These are phyloP conservation scores for Pythium phragmiticola DNA, from an alignment of 352 stramenopile species.

Conservation along the genomic window DNA sequence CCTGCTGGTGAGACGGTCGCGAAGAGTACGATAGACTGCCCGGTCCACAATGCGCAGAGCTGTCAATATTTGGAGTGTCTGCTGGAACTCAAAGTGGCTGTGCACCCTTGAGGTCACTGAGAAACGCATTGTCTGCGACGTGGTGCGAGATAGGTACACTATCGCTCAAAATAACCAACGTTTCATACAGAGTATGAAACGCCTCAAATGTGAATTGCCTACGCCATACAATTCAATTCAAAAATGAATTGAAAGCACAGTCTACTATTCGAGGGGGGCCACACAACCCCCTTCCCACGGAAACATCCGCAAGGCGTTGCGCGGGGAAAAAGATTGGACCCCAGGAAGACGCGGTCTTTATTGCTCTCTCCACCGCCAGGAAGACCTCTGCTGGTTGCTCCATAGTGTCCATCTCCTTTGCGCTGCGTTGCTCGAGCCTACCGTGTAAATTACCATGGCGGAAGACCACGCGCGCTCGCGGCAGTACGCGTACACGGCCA, in stretches of 20 bases:
- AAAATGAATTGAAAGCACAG: constrained; percentile 14
- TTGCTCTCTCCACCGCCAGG: neutral
- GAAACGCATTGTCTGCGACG: constrained; percentile 17
- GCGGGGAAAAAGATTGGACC: constrained; percentile 19
- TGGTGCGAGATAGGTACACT: neutral
- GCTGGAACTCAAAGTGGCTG: constrained; percentile 20
- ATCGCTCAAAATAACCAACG: neutral
- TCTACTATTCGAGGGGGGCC: neutral
- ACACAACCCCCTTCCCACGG: constrained; percentile 6
- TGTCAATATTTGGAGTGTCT: constrained; percentile 26
- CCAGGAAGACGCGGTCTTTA: neutral
- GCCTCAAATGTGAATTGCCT: neutral
- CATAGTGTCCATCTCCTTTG: neutral
- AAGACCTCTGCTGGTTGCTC: neutral
- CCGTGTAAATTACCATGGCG: constrained; percentile 51
- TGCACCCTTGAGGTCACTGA: constrained; percentile 12
- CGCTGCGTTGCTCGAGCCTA: neutral
- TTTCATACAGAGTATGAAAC: no score
- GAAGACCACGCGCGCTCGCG: constrained; percentile 88
- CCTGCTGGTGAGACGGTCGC: neutral
- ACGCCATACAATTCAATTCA: constrained; percentile 10
- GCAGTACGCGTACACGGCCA: constrained; percentile 92
- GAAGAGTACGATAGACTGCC: neutral
- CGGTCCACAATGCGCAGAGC: constrained; percentile 5
- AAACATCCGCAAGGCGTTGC: constrained; percentile 3